A percentile compares a stretch with the other conserved stretches of the same genome.
phyloP scores from a whole-genome alignment of 2,329 filamentous ascomycete species.

The Calonectria hongkongensis region DNA sequence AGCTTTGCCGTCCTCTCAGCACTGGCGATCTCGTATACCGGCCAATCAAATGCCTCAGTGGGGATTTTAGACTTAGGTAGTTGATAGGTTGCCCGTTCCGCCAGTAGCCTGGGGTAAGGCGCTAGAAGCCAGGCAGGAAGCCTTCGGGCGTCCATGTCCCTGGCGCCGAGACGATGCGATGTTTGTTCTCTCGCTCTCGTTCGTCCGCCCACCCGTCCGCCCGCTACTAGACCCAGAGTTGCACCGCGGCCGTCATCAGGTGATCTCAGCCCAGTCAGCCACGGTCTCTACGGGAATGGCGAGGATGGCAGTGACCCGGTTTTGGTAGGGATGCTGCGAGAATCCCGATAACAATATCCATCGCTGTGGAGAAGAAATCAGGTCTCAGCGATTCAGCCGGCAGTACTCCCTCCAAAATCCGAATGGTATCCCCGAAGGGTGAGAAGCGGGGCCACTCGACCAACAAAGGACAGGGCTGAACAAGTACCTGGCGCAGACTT shows the following conservation, averaged over 20 bases:
- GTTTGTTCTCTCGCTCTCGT: constrained; percentile 7
- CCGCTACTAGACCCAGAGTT: neutral
- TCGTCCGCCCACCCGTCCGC: neutral
- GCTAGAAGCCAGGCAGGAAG: constrained; percentile 50
- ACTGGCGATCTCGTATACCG: constrained; percentile 39
- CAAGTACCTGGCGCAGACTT: constrained; percentile 17
- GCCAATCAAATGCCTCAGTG: constrained; percentile 40
- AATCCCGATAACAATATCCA: constrained; percentile 6
- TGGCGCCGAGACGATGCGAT: constrained; percentile 28
- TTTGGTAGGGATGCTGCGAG: constrained; percentile 14
- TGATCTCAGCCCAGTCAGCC: constrained; percentile 11
- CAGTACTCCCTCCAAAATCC: constrained; percentile 25
- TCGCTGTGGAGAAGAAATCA: constrained; percentile 24
- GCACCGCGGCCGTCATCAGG: constrained; percentile 12
- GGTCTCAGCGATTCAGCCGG: constrained; percentile 26
- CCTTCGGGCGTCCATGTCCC: constrained; percentile 40
- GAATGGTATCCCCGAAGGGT: constrained; percentile 24
- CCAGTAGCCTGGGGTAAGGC: constrained; percentile 50
- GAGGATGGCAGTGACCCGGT: constrained; percentile 33
- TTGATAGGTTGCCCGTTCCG: constrained; percentile 39
- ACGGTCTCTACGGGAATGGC: constrained; percentile 34
- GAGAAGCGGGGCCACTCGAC: constrained; percentile 24
- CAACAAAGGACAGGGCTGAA: constrained; percentile 25
- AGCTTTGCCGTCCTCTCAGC: constrained; percentile 42
- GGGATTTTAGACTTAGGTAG: constrained; percentile 40